Evolutionary conservation across 768 basidiomycete genomes (phyloP).

Genomic region (Dioszegia hungarica): DNA sequence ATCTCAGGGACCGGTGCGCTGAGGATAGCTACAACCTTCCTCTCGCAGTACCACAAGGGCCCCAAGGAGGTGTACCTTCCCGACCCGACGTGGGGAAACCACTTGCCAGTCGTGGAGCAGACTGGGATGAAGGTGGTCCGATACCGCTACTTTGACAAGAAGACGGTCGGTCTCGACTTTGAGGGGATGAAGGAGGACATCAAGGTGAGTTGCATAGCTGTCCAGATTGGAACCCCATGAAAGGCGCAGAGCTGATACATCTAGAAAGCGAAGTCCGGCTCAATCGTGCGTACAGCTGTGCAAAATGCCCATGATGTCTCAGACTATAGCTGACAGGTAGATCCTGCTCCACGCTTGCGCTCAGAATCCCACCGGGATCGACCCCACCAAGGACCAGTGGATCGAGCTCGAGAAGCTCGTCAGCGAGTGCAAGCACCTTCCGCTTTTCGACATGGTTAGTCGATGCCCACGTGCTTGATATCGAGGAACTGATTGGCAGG

Average conservation of each 20-base stretch:
- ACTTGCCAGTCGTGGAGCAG: constrained; percentile 81
- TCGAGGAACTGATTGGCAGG: constrained; percentile 49
- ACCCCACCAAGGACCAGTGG: constrained; percentile 93
- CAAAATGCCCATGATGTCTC: background rate
- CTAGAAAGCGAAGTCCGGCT: constrained; percentile 60
- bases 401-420: constrained; percentile 77
- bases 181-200: constrained; percentile 83
- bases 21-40: constrained; percentile 87
- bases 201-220: constrained; percentile 55
- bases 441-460: constrained; percentile 87
- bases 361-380: constrained; percentile 96
- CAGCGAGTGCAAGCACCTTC: constrained; percentile 78
- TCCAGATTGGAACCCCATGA: background rate
- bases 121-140: constrained; percentile 77
- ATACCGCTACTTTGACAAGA: constrained; percentile 72
- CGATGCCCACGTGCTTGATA: background rate
- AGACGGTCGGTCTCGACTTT: constrained; percentile 85
- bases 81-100: constrained; percentile 93
- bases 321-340: constrained; percentile 28
- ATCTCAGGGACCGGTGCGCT: constrained; percentile 98
- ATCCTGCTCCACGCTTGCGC: constrained; percentile 92
- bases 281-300: constrained; percentile 54
- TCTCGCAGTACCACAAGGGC: constrained; percentile 75
- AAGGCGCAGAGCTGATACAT: background rate
- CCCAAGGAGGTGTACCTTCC: constrained; percentile 73